Base-by-base conservation (phyloP, 2,329 filamentous ascomycete genomes). In the Fusarium siculi region DNA sequence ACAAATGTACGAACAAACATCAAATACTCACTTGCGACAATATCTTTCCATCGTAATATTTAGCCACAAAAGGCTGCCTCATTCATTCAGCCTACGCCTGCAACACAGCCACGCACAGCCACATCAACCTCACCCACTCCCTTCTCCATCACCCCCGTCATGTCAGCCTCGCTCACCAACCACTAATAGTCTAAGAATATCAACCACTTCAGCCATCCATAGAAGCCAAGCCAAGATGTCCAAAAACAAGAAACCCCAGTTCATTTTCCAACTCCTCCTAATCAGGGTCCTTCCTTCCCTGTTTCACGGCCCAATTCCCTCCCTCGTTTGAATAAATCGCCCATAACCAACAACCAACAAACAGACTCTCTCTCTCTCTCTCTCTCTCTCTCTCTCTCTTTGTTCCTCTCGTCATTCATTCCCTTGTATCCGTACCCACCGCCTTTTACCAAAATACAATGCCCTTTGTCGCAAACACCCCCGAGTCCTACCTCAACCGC, bases 401-500 rank as follows among this genome's bases (percentile, higher is more conserved):
- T 42, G 34, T 53, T 63, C 55, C 47, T 37, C 42, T 36, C 28
- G 40, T 9, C 40, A 30, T 37, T 42, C 32, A 34, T 46, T 46
- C 44, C 28, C 23, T 23, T 53, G 52, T 66, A 21, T 58, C 19
- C 28, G 16, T 34, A 23, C 37, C 65, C 66, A 69, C 66, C 66
- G 66, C 66, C 39, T 49, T 54, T 64, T 4, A 4, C 14, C 28
- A 28, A 14, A 28, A 14, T 46, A 69, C 59, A 40, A 84, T 84
- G 83, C 82, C 83, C 64, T 84, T 83, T 70, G 80, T 84, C 66
- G 77, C 82, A 71, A 84, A 84, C 79, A 97, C 94, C 0, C 95
- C 96, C 73, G 95, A 98, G 85, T 92, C 93, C 25, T 84, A 92
- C 34, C 85, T 98, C 66, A 88, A 88, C 64, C 92, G 95, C 65